Conservation (phyloP, 2,329 filamentous ascomycete genomes). For the Elsinoe australis region DNA sequence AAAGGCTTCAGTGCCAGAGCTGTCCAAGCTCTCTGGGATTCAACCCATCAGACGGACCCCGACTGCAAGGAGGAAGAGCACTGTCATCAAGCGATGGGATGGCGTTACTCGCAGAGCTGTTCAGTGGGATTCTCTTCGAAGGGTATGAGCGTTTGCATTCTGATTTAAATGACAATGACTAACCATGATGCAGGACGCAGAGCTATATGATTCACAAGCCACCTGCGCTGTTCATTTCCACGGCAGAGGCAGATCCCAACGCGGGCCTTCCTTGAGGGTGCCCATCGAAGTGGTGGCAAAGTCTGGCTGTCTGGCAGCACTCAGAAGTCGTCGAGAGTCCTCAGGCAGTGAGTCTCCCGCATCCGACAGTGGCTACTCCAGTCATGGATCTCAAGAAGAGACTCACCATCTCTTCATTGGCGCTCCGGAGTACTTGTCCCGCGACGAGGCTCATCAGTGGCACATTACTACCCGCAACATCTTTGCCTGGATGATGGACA, state of each 20-base stretch:
- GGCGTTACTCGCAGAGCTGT: conserved; percentile 15
- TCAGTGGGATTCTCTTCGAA: conserved; percentile 22
- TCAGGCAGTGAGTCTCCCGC: conserved; percentile 24
- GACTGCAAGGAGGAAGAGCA: background rate
- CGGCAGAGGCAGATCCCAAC: conserved; percentile 54
- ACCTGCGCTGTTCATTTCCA: conserved; percentile 66
- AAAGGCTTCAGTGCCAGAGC: conserved; percentile 6
- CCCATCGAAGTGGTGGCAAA: conserved; percentile 51
- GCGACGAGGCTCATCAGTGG: conserved; percentile 51
- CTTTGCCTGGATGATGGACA: conserved; percentile 61
- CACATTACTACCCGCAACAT: conserved; percentile 67
- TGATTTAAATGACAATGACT: conserved; percentile 16
- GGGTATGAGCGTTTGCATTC: conserved; percentile 15
- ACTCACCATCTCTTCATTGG: conserved; percentile 61
- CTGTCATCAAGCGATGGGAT: conserved; percentile 18
- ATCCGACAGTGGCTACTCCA: conserved; percentile 27
- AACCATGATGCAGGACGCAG: conserved; percentile 51
- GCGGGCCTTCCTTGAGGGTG: conserved; percentile 61
- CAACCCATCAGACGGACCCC: background rate
- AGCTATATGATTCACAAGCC: conserved; percentile 60
- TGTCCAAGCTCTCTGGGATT: conserved; percentile 2
- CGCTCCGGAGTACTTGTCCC: conserved; percentile 48
- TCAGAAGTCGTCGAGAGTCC: background rate
- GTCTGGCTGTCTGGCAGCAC: conserved; percentile 42
- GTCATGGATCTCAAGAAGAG: conserved; percentile 19